Evolutionary conservation across 345 rosid genomes (phyloP), one percentile per base, ranked within the genome.

Genomic region (Litchi chinensis): DNA sequence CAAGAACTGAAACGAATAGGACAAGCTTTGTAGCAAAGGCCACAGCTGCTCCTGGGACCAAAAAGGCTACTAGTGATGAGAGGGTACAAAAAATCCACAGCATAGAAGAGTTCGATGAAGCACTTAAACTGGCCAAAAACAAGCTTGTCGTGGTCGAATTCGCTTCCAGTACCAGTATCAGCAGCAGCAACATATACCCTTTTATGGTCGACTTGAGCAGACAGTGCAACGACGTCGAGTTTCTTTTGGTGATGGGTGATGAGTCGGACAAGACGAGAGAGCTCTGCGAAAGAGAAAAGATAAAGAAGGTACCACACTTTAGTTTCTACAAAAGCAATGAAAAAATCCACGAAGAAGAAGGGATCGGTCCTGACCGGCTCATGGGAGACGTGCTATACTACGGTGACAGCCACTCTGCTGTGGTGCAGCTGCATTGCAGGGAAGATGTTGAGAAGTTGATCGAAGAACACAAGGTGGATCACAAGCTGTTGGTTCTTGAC

Each of bases 341-440:
- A 79, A 91, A 90, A 79, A 88, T 95, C 54, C 99, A 95, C 77
- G 99, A 95, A 71, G 99, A 95, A 81, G 97, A 92, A 81, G 98
- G 85, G 4, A 91, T 95, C 28, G 97, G 90, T 0, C 99, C 97
- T 1, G 99, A 95, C 77, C 90, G 63, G 83, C 84, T 93, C 5
- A 76, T 87, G 81, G 98, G 99, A 18, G 98, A 93, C 73, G 99
- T 95, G 77, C 65, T 95, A n/a, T 95, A 93, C 87, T 95, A 95
- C 84, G 98, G 99, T 0, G 99, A 95, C 76, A 92, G 68, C 77
- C 99, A 95, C 82, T 89, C 95, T 2, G 96, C 84, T 0, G 98
- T 95, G 74, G 89, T 83, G 82, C 97, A 95, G 87, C 79, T 93
- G 10, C 99, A 95, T 75, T 68, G 82, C 40, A 74, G 92, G 64